Percentiles rank a stretch among this genome's conserved stretches.
Evolutionary conservation across 768 basidiomycete genomes (phyloP).

Genomic region (Mycena sanguinolenta): DNA sequence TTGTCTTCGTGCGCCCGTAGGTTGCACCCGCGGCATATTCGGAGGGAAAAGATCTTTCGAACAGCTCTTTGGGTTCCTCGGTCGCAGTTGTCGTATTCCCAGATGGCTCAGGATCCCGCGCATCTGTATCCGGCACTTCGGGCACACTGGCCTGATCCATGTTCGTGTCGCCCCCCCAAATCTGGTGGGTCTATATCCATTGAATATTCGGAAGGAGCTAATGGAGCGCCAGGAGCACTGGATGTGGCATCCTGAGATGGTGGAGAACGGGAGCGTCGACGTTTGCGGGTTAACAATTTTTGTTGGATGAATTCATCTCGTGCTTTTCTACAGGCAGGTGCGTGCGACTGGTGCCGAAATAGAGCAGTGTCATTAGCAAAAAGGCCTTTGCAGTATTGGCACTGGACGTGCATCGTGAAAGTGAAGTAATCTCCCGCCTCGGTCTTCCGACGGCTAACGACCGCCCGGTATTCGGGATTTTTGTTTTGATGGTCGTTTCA

Average conservation of each 20-base stretch:
- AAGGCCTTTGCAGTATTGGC: background rate
- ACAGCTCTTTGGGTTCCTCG: too few species aligned
- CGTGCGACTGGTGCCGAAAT: background rate
- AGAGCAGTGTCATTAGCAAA: background rate
- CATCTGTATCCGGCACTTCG: background rate
- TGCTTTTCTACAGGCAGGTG: background rate
- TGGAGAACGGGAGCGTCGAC: background rate
- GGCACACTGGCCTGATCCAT: background rate
- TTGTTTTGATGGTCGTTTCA: background rate
- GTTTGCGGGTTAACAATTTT: background rate
- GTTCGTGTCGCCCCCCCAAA: background rate
- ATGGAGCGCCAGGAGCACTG: background rate
- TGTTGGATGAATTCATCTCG: background rate
- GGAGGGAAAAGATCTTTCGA: too few species aligned
- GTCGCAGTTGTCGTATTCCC: too few species aligned
- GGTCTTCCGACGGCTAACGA: too few species aligned
- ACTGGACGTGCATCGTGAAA: background rate
- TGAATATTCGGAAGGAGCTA: background rate
- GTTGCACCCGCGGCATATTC: background rate
- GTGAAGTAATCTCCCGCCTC: too few species aligned
- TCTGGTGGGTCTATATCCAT: background rate
- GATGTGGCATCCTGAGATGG: background rate
- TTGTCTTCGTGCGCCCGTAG: background rate
- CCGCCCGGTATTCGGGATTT: background rate
- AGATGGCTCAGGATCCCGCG: background rate